Evolutionary conservation across 2,329 filamentous ascomycete species (phyloP), one percentile per base, ranked within the genome.

Genomic region (Zymoseptoria brevis): DNA sequence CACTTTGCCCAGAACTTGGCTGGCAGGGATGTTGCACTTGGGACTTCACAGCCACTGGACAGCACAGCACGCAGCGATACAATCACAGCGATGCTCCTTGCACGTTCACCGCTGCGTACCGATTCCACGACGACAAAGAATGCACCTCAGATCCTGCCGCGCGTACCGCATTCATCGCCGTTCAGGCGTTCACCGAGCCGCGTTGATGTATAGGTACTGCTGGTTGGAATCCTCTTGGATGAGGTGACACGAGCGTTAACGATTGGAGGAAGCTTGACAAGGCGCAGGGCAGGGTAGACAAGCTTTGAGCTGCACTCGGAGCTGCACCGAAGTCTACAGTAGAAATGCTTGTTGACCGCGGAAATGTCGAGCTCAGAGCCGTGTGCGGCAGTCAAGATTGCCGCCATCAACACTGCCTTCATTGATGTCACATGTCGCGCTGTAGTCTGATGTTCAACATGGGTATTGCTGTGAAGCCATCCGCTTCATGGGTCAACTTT

Each of bases 401-500:
- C 35, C 16, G 35, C 35, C 35, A 16, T 16, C 3, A 16, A 45
- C 35, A 45, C 35, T 16, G 35, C 35, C 35, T 45, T 45, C 35
- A 45, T 45, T 45, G 13, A 45, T 45, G 35, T 16, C 35, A 45
- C 16, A 45, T n/a, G 35, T n/a, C 3, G 16, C 35, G 35, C 35
- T 4, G 35, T 16, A 45, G 13, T 45, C 5, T 45, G 35, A 45
- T 45, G 35, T 45, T 45, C 35, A n/a, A 45, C 11, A 16, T 50
- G 56, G 22, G 26, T 16, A 13, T 48, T 19, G 53, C 30, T 11
- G 48, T 26, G 24, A 41, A 29, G 26, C 24, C 52, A 22, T 53
- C 21, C 19, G 1, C 21, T 49, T 64, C 61, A 64, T 35, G 57
- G 58, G 53, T 50, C 57, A 55, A 55, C 56, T 59, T 66, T 68